Percentiles rank a stretch among this genome's conserved stretches.
phyloP scores from a whole-genome alignment of 139 green algal species.

The Chlorella sp. region DNA sequence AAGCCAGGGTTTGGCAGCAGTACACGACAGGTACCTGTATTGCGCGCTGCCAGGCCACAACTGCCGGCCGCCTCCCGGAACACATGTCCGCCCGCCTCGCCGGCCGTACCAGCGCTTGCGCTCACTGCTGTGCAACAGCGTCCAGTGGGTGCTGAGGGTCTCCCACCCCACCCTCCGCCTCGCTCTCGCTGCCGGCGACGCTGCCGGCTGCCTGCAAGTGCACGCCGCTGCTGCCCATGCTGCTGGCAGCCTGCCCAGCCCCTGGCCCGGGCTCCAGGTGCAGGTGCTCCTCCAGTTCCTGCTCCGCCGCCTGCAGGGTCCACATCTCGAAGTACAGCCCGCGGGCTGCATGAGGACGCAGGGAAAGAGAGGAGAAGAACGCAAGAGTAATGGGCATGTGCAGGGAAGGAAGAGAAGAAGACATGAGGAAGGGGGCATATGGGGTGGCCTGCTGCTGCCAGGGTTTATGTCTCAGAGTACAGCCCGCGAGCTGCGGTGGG shows the following conservation, averaged over 20 bases:
- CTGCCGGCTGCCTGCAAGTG: neutral
- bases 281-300: conserved; percentile 38
- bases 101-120: neutral
- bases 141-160: neutral
- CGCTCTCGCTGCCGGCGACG: neutral
- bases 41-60: neutral
- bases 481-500: neutral
- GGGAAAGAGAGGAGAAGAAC: no score
- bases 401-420: no score
- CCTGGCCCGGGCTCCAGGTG: neutral
- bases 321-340: conserved; percentile 57
- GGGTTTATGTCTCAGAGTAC: no score
- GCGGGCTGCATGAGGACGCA: neutral
- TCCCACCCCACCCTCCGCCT: neutral
- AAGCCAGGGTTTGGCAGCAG: neutral
- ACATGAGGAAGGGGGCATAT: no score
- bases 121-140: neutral
- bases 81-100: neutral
- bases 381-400: no score
- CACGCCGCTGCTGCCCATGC: neutral
- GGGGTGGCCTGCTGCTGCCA: no score
- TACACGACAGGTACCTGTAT: no score
- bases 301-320: conserved; percentile 42
- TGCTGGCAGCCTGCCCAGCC: neutral
- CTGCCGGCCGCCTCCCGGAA: no score